Evolutionary conservation across 148 eudicot genomes (phyloP), one percentile per base, ranked within the genome.

Genomic region (Dysphania ambrosioides): DNA sequence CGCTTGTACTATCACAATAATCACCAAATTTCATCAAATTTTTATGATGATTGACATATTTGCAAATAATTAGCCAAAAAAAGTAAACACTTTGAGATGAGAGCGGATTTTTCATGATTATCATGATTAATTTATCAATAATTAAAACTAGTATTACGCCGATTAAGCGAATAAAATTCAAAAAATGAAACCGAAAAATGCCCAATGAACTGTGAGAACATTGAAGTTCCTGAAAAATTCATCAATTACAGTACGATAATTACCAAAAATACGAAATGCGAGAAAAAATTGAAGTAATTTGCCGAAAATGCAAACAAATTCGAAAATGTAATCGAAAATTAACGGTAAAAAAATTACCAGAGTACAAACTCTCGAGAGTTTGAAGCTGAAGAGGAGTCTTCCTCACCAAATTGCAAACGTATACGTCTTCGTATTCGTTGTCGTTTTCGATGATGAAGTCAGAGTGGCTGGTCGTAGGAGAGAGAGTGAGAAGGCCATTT

Each of bases 381-480:
- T 82, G 85, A 71, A 84, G 70, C 70, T 84, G 83, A 59, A 82
- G 85, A 66, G 87, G 83, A 24, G 83, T 84, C 66, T 84, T 84
- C 36, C 77, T 59, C 36, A 61, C 79, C 65, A 84, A 75, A 81
- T 66, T 71, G 55, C 32, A 74, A n/a, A 26, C 70, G n/a, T n/a
- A n/a, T n/a, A 16, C 53, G 16, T 47, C 53, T 4, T 47, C 21
- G 51, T 15, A 16, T 47, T 47, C 51, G 21, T 47, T 21, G 8
- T 36, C 8, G 15, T 56, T 72, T 38, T 80, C 58, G 62, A 24
- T 10, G 62, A 58, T 26, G 72, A 63, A 75, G 71, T 66, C 73
- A 31, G 60, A 29, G 66, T 64, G 21, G 53, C 56, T 75, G 41
- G 58, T 53, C n/a, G 55, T 40, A 66, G 70, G 70, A 66, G 70